Evolutionary conservation across 106 monocot species (phyloP).

Genomic region (Dendrobium catenatum): DNA sequence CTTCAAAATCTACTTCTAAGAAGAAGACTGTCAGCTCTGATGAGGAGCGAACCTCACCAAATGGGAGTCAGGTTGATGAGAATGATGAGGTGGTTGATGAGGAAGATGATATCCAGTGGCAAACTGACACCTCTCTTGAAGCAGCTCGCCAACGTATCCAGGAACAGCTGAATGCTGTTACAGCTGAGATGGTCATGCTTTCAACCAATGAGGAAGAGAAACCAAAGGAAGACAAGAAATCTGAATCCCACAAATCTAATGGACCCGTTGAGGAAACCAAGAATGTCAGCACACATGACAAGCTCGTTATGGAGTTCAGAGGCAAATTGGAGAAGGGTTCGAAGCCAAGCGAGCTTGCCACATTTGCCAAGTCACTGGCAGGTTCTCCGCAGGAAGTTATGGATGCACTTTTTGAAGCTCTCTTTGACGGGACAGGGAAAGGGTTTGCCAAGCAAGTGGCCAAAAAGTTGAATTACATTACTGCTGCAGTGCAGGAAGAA

Average conservation of each 20-base stretch:
- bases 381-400: constrained; percentile 38
- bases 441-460: constrained; percentile 72
- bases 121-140: constrained; percentile 62
- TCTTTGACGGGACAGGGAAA: constrained; percentile 63
- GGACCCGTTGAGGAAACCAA: neutral
- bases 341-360: constrained; percentile 28
- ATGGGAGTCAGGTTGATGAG: constrained; percentile 39
- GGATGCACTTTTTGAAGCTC: constrained; percentile 51
- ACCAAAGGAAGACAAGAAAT: constrained; percentile 9
- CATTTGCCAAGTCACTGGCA: constrained; percentile 12
- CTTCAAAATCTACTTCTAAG: constrained; percentile 19
- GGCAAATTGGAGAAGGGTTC: constrained; percentile 28
- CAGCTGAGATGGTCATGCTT: constrained; percentile 83
- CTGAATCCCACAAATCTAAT: neutral
- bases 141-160: constrained; percentile 61
- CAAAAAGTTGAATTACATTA: constrained; percentile 50
- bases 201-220: constrained; percentile 27
- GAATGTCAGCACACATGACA: neutral
- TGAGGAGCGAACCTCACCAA: constrained; percentile 41
- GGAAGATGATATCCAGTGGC: constrained; percentile 64
- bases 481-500: constrained; percentile 37
- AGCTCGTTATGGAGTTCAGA: constrained; percentile 47
- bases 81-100: constrained; percentile 10
- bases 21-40: constrained; percentile 30
- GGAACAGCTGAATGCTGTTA: constrained; percentile 60